Evolutionary conservation across 1,284 basidiomycete species (phyloP), one percentile per base, ranked within the genome.

Genomic region (Coniferiporia sulphurascens): DNA sequence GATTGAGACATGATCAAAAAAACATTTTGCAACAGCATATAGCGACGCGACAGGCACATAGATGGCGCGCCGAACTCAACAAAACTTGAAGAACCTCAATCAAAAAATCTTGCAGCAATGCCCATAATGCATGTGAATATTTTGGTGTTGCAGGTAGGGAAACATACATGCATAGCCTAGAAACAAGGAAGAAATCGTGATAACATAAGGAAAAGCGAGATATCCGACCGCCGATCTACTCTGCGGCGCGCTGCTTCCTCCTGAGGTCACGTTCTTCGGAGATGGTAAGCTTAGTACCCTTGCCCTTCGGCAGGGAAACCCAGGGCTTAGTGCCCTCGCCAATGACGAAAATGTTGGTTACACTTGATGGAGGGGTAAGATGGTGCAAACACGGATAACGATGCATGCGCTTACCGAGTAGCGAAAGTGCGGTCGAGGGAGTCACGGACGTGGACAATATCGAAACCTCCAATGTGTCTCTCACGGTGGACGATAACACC

Each of bases 321-420:
- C 94, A 95, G 59, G 96, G 86, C 85, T 99, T 99, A 75, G 74
- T 82, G 63, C 93, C 94, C 79, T 96, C 89, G 67, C 97, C 96
- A 66, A 98, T 93, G 70, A 98, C 90, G 78, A 99, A 98, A 74
- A 99, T 92, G 85, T 99, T 99, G 72, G 87, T 88, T 65, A 98
- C 84, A 73, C 95, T 95, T 64, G 58, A 67, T 15, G 53, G 51
- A 64, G 44, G n/a, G 34, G 21, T 21, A 32, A 48, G 45, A 32
- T 61, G n/a, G 56, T 48, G n/a, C 12, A 6, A 35, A 64, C 17
- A 27, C 19, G 34, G 48, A 22, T 9, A 12, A 41, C 27, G 19
- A 5, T 46, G 36, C 17, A 19, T 27, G 19, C 19, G 78, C 89
- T 63, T 71, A 94, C 91, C 94, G 92, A 69, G 95, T 98, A 66